Base-by-base conservation (phyloP, 2,329 filamentous ascomycete genomes). In the Atkinsonella texensis region DNA sequence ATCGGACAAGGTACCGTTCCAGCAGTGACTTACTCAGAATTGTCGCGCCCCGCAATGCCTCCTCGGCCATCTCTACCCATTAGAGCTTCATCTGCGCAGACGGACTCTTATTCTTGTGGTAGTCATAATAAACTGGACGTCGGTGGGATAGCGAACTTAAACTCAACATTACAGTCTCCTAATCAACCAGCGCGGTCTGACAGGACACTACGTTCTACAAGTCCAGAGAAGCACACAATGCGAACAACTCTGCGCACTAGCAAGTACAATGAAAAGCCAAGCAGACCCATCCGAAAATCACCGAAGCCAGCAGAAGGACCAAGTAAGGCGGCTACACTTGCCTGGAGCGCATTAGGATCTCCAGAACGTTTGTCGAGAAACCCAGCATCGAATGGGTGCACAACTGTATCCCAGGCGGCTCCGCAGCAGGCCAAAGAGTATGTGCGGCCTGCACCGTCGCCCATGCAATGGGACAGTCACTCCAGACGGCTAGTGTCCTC, bases 1-100 rank as follows among this genome's bases (percentile, higher is more conserved):
- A 85, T 95, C 60, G 89, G 87, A 41, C 77, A 84, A 56, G 87
- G 88, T 12, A 93, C 87, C 1, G 84, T 95, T 56, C 88, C 87
- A 46, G 85, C 87, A 8, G 79, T 90, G 47, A 83, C 77, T 54
- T 95, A 94, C 63, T 78, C 82, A 4, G 85, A 94, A 58, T 73
- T 95, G n/a, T 85, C 86, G n/a, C 81, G 83, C 52, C 85, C 85
- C 12, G 61, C 70, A 12, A 69, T 81, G 10, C 74, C 81, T 12
- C 70, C 76, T 47, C 74, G 86, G 23, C 78, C 80, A 28, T 73
- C 76, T 1, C 64, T 77, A 41, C 75, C 79, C n/a, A 68, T 65
- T 50, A 76, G 72, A 65, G 73, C 70, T 61, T 78, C 74, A 49
- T 77, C 75, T 0, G 76, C 79, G 41, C 66, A 67, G 33, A 68